Evolutionary conservation across 2,329 filamentous ascomycete genomes (phyloP).

Genomic region (Cytospora paraplurivora): DNA sequence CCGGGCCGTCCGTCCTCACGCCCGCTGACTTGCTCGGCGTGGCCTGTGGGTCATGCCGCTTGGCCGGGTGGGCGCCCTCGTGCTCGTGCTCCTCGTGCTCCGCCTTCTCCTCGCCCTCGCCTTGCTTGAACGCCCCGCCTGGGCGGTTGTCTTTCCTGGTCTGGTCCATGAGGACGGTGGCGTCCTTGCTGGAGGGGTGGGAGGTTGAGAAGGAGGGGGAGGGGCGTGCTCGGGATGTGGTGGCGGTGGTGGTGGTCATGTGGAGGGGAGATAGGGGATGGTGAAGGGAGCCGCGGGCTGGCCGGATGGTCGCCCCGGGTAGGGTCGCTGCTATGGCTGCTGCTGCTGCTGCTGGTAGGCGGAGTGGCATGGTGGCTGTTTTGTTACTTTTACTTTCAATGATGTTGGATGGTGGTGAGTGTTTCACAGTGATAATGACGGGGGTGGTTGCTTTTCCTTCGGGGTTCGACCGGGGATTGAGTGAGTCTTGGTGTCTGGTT

Average conservation of each 20-base stretch:
- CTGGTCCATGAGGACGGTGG: conserved; percentile 1
- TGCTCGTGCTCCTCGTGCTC: background rate
- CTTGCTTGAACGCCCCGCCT: background rate
- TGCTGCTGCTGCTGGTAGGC: background rate
- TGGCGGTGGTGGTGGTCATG: background rate
- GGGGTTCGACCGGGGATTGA: too few species aligned
- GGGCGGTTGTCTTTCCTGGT: conserved; percentile 5
- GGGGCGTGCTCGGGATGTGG: background rate
- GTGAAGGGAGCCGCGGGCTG: background rate
- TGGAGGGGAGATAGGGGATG: too few species aligned
- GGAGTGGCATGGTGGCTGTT: background rate
- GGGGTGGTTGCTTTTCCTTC: background rate
- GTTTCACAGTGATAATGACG: background rate
- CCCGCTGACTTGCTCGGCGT: background rate
- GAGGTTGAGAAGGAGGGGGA: background rate
- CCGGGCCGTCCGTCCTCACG: background rate
- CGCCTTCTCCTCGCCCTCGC: background rate
- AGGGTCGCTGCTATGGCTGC: too few species aligned
- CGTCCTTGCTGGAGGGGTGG: background rate
- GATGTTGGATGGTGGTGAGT: background rate
- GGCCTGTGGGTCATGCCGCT: background rate
- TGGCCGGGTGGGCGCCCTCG: conserved; percentile 1
- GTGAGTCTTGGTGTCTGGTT: too few species aligned
- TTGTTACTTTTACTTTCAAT: background rate
- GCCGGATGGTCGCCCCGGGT: background rate